Evolutionary conservation across 352 stramenopile species (phyloP).

Genomic region (Globisporangium paddicum): DNA sequence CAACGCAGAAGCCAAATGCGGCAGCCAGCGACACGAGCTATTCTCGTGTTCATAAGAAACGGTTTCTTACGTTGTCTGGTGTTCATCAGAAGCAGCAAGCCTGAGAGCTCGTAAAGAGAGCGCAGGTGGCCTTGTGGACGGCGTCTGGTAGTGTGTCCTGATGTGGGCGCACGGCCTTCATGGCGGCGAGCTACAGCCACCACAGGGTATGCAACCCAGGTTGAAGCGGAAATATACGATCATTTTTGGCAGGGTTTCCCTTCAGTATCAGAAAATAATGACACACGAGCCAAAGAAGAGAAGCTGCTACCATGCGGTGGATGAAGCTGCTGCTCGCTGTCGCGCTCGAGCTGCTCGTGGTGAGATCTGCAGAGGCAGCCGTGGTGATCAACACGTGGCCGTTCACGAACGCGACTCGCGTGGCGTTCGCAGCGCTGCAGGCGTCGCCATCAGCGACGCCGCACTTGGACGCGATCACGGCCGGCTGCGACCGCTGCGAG

Average conservation of each 20-base stretch:
- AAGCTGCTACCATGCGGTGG: not conserved
- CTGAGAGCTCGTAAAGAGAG: not conserved
- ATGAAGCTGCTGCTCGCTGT: not conserved
- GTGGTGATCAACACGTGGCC: conserved; percentile 86
- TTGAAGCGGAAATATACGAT: conserved; percentile 3
- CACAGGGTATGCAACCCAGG: too few species aligned
- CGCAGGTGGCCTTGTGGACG: not conserved
- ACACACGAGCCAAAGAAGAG: not conserved
- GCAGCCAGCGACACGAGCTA: not conserved
- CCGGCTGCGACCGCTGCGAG: conserved; percentile 75
- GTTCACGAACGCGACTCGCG: conserved; percentile 67
- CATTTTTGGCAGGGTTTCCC: not conserved
- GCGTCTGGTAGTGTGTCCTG: not conserved
- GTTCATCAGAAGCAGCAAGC: not conserved
- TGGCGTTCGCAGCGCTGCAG: conserved; percentile 46
- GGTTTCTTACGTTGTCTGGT: not conserved
- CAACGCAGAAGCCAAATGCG: too few species aligned
- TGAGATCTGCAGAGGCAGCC: conserved; percentile 8
- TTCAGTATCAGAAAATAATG: not conserved
- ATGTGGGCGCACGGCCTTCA: not conserved
- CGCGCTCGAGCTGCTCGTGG: not conserved
- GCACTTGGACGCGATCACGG: conserved; percentile 60
- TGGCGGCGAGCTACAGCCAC: too few species aligned
- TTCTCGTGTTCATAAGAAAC: conserved; percentile 7
- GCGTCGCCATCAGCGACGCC: not conserved